These are phyloP conservation scores for Anthostomella pinea DNA, from an alignment of 2,329 filamentous ascomycete species.

Conservation along the genomic window DNA sequence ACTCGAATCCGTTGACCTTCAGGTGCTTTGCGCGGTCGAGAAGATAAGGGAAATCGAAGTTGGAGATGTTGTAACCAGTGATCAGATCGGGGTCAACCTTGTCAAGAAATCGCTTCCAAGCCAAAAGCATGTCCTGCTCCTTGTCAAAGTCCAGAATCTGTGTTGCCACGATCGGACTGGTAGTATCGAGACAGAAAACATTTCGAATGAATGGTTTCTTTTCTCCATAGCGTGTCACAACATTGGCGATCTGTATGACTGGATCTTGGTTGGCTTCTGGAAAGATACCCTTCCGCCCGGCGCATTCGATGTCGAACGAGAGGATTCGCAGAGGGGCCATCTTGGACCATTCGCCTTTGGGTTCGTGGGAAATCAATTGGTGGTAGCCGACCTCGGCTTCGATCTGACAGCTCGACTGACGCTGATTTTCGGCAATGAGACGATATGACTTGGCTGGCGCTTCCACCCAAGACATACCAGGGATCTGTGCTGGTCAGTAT, in stretches of 20 bases:
- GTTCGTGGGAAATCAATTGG: slow-evolving; percentile 81
- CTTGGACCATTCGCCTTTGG: slow-evolving; percentile 94
- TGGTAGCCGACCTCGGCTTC: slow-evolving; percentile 82
- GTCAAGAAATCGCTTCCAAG: slow-evolving; percentile 87
- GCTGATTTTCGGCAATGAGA: slow-evolving; percentile 61
- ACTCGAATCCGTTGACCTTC: slow-evolving; percentile 76
- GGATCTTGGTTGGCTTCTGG: slow-evolving; percentile 89
- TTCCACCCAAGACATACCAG: slow-evolving; percentile 98
- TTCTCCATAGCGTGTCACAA: slow-evolving; percentile 92
- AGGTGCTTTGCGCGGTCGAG: slow-evolving; percentile 83
- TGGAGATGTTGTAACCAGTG: slow-evolving; percentile 97
- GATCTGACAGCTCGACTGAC: slow-evolving; percentile 93
- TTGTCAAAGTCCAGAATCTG: slow-evolving; percentile 80
- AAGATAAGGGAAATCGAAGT: slow-evolving; percentile 98
- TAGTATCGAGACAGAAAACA: slow-evolving; percentile 91
- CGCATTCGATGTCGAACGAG: slow-evolving; percentile 98
- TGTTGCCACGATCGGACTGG: slow-evolving; percentile 91
- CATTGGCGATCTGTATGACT: slow-evolving; percentile 96
- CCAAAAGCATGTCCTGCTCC: slow-evolving; percentile 86
- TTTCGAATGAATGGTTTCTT: slow-evolving; percentile 94
- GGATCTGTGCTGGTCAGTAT: slow-evolving; percentile 52
- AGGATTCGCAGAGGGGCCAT: slow-evolving; percentile 92
- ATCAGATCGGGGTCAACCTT: slow-evolving; percentile 95
- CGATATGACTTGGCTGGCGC: slow-evolving; percentile 71
- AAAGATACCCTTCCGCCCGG: slow-evolving; percentile 95